These are phyloP conservation scores for Pestalotiopsis fici DNA, from an alignment of 2,329 filamentous ascomycete genomes.

Conservation along the genomic window DNA sequence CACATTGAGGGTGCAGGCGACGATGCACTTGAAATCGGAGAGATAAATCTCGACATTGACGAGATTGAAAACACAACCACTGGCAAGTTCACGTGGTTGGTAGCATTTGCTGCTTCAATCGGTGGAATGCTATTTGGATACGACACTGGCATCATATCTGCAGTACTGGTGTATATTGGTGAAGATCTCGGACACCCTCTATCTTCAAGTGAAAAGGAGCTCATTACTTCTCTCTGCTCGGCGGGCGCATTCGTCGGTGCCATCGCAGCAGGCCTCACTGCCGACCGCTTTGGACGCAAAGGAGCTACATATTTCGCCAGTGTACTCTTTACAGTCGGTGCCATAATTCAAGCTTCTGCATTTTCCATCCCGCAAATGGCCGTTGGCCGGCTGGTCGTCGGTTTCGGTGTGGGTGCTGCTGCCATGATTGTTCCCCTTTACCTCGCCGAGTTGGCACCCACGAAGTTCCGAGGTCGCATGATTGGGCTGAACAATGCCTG, in stretches of 20 bases:
- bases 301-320: slow-evolving; percentile 40
- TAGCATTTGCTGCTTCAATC: not conserved
- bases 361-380: slow-evolving; percentile 42
- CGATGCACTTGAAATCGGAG: not conserved
- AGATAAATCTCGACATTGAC: not conserved
- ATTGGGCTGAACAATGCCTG: not conserved
- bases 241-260: slow-evolving; percentile 47
- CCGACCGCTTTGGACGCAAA: slow-evolving; percentile 40
- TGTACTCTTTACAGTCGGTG: slow-evolving; percentile 38
- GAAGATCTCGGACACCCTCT: slow-evolving; percentile 26
- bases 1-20: not conserved
- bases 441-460: not conserved
- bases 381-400: slow-evolving; percentile 46
- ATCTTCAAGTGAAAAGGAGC: slow-evolving; percentile 38
- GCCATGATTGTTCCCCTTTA: slow-evolving; percentile 39
- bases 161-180: not conserved
- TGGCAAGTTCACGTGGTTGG: not conserved
- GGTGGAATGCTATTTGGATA: not conserved
- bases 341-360: slow-evolving; percentile 33
- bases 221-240: not conserved
- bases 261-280: slow-evolving; percentile 34
- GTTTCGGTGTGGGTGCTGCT: slow-evolving; percentile 47
- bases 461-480: not conserved
- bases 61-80: not conserved
- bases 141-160: not conserved